These are phyloP conservation scores for Wickerhamiella spandovensis DNA, from an alignment of 805 yeast species.

Conservation along the genomic window DNA sequence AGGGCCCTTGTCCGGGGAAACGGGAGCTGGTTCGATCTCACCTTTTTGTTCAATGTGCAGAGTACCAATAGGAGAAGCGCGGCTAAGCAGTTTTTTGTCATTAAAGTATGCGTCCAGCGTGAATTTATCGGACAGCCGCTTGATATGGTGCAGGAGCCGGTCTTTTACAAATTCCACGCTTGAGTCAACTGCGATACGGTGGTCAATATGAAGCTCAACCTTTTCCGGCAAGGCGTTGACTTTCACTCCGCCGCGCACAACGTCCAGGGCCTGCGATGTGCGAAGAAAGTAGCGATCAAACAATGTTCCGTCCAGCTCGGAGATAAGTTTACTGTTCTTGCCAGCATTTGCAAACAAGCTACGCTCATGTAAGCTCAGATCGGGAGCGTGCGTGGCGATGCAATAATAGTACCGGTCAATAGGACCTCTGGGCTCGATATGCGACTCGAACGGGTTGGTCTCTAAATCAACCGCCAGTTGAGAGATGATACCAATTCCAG, in stretches of 20 bases:
- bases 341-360: not conserved
- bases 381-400: slow-evolving; percentile 36
- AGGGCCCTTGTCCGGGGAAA: slow-evolving; percentile 32
- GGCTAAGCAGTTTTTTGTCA: slow-evolving; percentile 31
- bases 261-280: slow-evolving; percentile 59
- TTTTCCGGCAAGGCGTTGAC: slow-evolving; percentile 65
- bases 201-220: slow-evolving; percentile 42
- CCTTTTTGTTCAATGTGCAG: slow-evolving; percentile 12
- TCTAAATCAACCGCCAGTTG: slow-evolving; percentile 48
- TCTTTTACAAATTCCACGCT: slow-evolving; percentile 30
- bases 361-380: slow-evolving; percentile 18
- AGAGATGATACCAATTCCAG: slow-evolving; percentile 62
- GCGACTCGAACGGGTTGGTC: slow-evolving; percentile 37
- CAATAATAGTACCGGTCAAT: slow-evolving; percentile 45
- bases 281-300: slow-evolving; percentile 31
- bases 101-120: slow-evolving; percentile 33
- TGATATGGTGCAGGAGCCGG: slow-evolving; percentile 27
- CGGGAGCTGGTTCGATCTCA: slow-evolving; percentile 39
- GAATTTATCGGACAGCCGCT: slow-evolving; percentile 31
- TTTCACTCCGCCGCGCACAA: slow-evolving; percentile 59
- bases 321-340: slow-evolving; percentile 2
- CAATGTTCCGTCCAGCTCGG: slow-evolving; percentile 10
- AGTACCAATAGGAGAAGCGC: slow-evolving; percentile 29
- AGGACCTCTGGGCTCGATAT: slow-evolving; percentile 43
- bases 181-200: slow-evolving; percentile 50